phyloP scores from a whole-genome alignment of 2,329 filamentous ascomycete genomes.

The Trichophyton rubrum region DNA sequence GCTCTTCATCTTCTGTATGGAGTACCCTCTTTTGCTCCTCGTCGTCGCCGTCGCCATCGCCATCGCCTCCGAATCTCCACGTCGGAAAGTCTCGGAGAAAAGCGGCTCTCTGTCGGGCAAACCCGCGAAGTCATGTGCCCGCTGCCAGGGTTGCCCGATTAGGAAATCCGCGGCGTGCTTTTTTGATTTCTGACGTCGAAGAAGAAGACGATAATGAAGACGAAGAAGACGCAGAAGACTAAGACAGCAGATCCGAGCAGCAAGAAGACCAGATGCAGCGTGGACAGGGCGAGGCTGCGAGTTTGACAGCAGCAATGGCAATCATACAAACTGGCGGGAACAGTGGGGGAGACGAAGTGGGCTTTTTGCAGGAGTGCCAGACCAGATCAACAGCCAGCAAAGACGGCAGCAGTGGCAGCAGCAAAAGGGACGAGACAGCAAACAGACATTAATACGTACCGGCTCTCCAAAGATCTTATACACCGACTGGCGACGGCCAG shows the following conservation, averaged over 20 bases:
- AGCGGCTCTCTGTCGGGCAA: constrained; percentile 6
- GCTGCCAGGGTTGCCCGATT: neutral
- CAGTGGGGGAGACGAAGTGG: neutral
- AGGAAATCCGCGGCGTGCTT: constrained; percentile 4
- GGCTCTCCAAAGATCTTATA: constrained; percentile 27
- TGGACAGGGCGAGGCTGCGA: neutral
- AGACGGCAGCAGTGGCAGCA: neutral
- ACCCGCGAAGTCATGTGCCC: constrained; percentile 11
- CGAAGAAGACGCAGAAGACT: neutral
- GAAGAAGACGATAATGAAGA: neutral
- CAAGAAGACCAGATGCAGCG: neutral
- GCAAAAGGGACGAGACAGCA: neutral
- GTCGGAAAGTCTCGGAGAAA: neutral
- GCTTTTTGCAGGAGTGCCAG: neutral
- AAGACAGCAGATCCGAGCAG: neutral
- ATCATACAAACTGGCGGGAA: neutral
- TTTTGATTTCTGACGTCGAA: neutral
- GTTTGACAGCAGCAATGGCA: neutral
- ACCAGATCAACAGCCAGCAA: neutral
- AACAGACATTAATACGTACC: constrained; percentile 18
- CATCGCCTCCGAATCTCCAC: neutral
- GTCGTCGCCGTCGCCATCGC: neutral
- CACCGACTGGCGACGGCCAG: constrained; percentile 21
- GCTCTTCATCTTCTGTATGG: neutral
- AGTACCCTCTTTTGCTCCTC: neutral